These are phyloP conservation scores for Zalerion maritima DNA, from an alignment of 495 filamentous ascomycete species.

Conservation along the genomic window DNA sequence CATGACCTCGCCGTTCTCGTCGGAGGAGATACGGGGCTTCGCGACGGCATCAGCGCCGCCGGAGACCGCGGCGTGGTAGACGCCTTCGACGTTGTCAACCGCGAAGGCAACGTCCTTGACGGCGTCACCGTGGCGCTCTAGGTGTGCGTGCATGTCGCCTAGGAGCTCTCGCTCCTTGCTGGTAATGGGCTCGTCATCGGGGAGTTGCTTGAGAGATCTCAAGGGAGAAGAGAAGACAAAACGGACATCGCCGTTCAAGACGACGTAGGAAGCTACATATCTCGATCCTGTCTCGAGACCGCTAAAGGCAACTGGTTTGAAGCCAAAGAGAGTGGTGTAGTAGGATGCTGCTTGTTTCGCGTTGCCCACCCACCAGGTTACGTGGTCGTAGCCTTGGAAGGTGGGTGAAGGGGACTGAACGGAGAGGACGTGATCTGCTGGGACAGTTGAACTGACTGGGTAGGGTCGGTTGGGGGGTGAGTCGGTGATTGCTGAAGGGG, in stretches of 20 bases:
- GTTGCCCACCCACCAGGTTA: constrained; percentile 91
- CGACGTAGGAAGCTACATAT: constrained; percentile 60
- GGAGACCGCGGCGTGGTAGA: constrained; percentile 51
- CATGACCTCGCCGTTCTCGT: constrained; percentile 42
- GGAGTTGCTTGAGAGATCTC: constrained; percentile 39
- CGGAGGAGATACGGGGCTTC: constrained; percentile 32
- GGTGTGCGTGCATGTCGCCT: constrained; percentile 56
- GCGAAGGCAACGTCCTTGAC: constrained; percentile 89
- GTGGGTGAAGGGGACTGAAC: constrained; percentile 30
- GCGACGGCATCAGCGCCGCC: constrained; percentile 49
- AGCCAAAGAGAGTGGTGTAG: constrained; percentile 75
- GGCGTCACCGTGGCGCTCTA: constrained; percentile 71
- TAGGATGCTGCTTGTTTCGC: constrained; percentile 83
- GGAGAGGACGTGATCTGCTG: constrained; percentile 20
- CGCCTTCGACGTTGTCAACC: constrained; percentile 66
- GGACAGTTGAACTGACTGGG: constrained; percentile 20
- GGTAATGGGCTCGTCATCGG: constrained; percentile 33
- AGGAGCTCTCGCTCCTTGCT: constrained; percentile 41
- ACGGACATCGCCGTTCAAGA: constrained; percentile 59
- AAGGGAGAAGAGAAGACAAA: constrained; percentile 79
- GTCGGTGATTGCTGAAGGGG: constrained; percentile 53
- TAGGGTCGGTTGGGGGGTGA: constrained; percentile 27
- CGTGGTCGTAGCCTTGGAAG: constrained; percentile 75
- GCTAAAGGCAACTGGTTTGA: constrained; percentile 62
- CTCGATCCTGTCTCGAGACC: constrained; percentile 79